Percentiles rank a stretch among this genome's conserved stretches.
Evolutionary conservation across 805 yeast species (phyloP).

Genomic region (Wickerhamiella sorbophila): DNA sequence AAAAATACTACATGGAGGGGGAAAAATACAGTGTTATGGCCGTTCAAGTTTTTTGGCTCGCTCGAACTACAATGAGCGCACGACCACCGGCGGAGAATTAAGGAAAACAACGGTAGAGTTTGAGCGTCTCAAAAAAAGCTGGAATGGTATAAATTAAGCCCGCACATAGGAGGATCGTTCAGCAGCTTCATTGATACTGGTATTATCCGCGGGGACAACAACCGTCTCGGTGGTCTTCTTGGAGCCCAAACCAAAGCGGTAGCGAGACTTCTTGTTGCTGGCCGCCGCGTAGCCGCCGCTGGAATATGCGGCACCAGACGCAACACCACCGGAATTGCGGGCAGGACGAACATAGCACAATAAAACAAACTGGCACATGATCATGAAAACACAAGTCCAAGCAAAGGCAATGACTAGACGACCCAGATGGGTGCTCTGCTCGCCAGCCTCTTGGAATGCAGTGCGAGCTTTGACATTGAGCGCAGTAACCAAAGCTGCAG

Average conservation of each 20-base stretch:
- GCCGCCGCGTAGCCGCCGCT: constrained; percentile 1
- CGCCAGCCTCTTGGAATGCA: constrained; percentile 40
- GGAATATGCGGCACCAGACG: constrained; percentile 19
- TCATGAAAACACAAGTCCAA: constrained; percentile 40
- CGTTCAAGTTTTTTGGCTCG: too few relatives aligned
- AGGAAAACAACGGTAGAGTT: too few relatives aligned
- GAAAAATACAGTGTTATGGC: too few relatives aligned
- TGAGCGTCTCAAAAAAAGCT: too few relatives aligned
- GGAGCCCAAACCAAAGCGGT: constrained; percentile 16
- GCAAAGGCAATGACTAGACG: constrained; percentile 38
- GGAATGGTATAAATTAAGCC: constrained; percentile 10
- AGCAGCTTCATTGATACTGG: constrained; percentile 12
- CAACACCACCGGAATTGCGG: constrained; percentile 87
- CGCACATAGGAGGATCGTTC: constrained; percentile 20
- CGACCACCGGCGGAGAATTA: too few relatives aligned
- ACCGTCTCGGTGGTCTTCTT: constrained; percentile 15
- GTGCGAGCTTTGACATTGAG: constrained; percentile 59
- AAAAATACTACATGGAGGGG: too few relatives aligned
- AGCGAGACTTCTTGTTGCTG: constrained; percentile 4
- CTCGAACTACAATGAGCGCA: too few relatives aligned
- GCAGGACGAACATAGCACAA: constrained; percentile 33
- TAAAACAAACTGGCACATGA: constrained; percentile 20
- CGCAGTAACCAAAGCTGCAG: constrained; percentile 62
- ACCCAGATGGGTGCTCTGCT: constrained; percentile 19
- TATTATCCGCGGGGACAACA: background rate